Evolutionary conservation across 345 rosid species (phyloP), one percentile per base, ranked within the genome.

Genomic region (Pistacia integerrima): DNA sequence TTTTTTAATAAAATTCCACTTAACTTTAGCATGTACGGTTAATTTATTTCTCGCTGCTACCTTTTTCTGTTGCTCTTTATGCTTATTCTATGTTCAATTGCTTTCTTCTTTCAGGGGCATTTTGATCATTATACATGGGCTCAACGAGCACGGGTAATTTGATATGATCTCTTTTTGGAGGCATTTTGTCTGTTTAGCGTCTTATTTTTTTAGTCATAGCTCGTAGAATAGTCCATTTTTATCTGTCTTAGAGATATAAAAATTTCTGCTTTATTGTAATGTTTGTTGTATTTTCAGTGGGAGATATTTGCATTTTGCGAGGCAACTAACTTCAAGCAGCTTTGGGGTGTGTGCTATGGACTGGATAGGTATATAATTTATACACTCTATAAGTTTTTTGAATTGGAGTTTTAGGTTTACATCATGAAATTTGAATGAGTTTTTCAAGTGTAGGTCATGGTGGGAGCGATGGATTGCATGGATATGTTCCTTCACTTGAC

Each of bases 381-480:
- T 33, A 30, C 51, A 62, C 38, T 54, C 10, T 36, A 8, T 41
- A 13, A 54, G 13, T 6, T 33, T 20, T 79, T 62, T 51, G 58
- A 16, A 36, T 1, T 12, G 61, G 67, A n/a, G 6, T 5, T n/a
- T 74, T 80, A 62, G 72, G 48, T 49, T 74, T 69, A 28, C 52
- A 4, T 75, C 44, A n/a, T 73, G 4, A 10, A 76, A 46, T 61
- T 67, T 16, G 16, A 11, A n/a, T 22, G 13, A 63, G 56, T 20
- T 69, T 69, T 57, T 67, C 4, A 72, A 76, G 49, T 74, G 17
- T 81, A 96, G 99, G 99, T 79, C 99, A 96, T 69, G 99, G 99
- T 71, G 99, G 99, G 51, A 96, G 98, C n/a, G 99, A 96, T 80
- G 98, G 98, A 46, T 89, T 96, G 88, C 99, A 96, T 77, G 99